These are phyloP conservation scores for Yarrowia sp. DNA, from an alignment of 805 yeast genomes.

Conservation along the genomic window DNA sequence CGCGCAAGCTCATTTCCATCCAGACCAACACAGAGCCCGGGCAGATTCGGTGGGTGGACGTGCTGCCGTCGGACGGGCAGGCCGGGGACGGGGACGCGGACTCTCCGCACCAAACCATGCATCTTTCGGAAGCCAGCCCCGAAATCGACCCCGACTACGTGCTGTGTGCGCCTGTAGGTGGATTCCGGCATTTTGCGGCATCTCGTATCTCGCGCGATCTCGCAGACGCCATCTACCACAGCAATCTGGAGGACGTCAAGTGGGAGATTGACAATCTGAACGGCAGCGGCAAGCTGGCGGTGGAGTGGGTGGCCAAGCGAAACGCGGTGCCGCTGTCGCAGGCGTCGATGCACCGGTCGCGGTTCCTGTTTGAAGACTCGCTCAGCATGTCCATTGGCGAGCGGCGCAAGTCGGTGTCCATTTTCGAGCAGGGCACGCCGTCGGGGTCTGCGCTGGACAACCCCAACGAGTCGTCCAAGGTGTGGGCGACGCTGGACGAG, in stretches of 20 bases:
- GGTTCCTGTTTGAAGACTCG: slow-evolving; percentile 30
- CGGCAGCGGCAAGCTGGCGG: slow-evolving; percentile 34
- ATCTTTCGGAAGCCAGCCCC: not conserved
- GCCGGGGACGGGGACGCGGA: not conserved
- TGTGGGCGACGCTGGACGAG: slow-evolving; percentile 42
- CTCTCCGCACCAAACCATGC: not conserved
- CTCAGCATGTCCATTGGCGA: slow-evolving; percentile 20
- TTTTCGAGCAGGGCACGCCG: slow-evolving; percentile 10
- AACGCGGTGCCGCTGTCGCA: slow-evolving; percentile 34
- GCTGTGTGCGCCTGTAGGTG: slow-evolving; percentile 41
- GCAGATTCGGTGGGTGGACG: slow-evolving; percentile 34
- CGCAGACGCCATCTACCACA: slow-evolving; percentile 24
- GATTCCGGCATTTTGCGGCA: slow-evolving; percentile 37
- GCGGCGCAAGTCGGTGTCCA: slow-evolving; percentile 1
- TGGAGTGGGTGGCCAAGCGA: slow-evolving; percentile 39
- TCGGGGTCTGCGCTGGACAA: not conserved
- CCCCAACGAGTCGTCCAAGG: slow-evolving; percentile 26
- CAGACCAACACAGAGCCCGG: slow-evolving; percentile 43
- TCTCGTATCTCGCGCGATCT: slow-evolving; percentile 27
- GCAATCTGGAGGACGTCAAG: slow-evolving; percentile 9
- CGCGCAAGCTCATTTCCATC: slow-evolving; percentile 39
- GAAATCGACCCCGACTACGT: slow-evolving; percentile 28
- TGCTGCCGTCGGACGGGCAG: slow-evolving; percentile 10
- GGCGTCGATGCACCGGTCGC: slow-evolving; percentile 31
- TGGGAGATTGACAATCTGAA: slow-evolving; percentile 7